These are phyloP conservation scores for Aureobasidium sp. DNA, from an alignment of 2,329 filamentous ascomycete species.

Conservation along the genomic window DNA sequence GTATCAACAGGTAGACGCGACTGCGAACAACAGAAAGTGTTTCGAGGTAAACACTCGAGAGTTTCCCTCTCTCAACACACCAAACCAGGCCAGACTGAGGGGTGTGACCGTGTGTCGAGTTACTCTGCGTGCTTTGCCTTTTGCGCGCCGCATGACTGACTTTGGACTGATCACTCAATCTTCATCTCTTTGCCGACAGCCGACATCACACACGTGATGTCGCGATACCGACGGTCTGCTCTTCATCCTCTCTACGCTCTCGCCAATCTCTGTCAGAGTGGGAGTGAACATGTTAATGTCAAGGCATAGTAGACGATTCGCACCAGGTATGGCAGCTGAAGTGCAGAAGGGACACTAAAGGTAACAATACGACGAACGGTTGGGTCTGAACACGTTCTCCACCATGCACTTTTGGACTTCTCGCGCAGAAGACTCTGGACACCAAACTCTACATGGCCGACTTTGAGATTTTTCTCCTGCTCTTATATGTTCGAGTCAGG, in stretches of 20 bases:
- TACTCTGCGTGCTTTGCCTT: not conserved
- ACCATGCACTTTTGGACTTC: not conserved
- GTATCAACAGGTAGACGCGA: not conserved
- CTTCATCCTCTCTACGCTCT: not conserved
- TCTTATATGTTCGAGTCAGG: not conserved
- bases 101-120: constrained; percentile 3
- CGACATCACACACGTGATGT: constrained; percentile 1
- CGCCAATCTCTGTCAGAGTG: not conserved
- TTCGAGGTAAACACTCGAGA: not conserved
- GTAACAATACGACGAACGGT: not conserved
- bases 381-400: not conserved
- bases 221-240: not conserved
- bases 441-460: not conserved
- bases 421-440: not conserved
- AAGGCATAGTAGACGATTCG: too few species aligned
- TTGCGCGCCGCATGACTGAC: constrained; percentile 14
- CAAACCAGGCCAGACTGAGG: constrained; percentile 9
- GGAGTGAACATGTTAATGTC: not conserved
- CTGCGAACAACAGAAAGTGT: not conserved
- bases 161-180: not conserved
- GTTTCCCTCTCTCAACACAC: not conserved
- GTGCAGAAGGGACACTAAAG: not conserved
- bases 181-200: not conserved
- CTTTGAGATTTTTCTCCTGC: not conserved
- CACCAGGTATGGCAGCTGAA: too few species aligned